Evolutionary conservation across 768 basidiomycete genomes (phyloP).

Genomic region (Mycena leptocephala): DNA sequence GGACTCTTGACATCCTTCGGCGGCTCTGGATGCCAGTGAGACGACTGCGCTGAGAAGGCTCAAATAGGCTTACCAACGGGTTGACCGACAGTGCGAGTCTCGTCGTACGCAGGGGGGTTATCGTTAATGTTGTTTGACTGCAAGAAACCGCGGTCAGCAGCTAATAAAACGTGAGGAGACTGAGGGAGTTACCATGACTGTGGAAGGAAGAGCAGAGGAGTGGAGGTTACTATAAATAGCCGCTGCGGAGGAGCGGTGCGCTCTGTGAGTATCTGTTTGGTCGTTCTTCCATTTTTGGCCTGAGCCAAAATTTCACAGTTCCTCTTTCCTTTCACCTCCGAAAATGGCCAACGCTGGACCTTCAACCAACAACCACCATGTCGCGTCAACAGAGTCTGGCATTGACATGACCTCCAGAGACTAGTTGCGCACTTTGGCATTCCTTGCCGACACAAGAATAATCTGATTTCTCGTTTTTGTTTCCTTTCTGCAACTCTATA

Average conservation of each 20-base stretch:
- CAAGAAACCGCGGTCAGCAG: not conserved
- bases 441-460: constrained; percentile 40
- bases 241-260: constrained; percentile 3
- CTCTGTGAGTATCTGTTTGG: not conserved
- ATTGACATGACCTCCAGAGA: constrained; percentile 88
- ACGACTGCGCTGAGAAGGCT: not conserved
- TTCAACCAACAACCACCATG: constrained; percentile 43
- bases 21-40: constrained; percentile 14
- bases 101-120: constrained; percentile 69
- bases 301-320: constrained; percentile 14
- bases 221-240: not conserved
- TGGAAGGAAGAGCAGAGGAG: constrained; percentile 5
- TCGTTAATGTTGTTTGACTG: constrained; percentile 46
- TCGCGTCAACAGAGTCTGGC: constrained; percentile 16
- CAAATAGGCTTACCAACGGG: not conserved
- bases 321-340: constrained; percentile 7
- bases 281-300: not conserved
- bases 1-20: constrained; percentile 34
- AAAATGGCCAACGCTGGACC: constrained; percentile 46
- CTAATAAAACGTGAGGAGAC: not conserved
- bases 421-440: constrained; percentile 76
- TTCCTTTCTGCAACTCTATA: constrained; percentile 52
- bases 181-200: constrained; percentile 20
- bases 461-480: constrained; percentile 58
- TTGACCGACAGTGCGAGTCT: constrained; percentile 43